Evolutionary conservation across 768 basidiomycete genomes (phyloP), one percentile per base, ranked within the genome.

Genomic region (Tricholomella constricta): DNA sequence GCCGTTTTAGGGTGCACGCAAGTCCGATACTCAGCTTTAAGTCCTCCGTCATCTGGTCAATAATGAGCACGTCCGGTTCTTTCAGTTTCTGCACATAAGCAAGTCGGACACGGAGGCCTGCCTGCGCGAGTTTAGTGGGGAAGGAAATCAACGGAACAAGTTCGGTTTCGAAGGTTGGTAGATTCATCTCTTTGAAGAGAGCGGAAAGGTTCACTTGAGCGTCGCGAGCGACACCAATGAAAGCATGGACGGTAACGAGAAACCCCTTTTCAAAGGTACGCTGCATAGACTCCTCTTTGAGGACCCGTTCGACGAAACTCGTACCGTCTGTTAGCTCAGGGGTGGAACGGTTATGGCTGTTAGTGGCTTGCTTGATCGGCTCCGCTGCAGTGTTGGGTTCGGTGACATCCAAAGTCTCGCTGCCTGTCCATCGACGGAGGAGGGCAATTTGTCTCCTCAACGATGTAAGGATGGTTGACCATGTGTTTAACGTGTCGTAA

Each of bases 281-380:
- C 69, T 95, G 91, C 63, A 98, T 86, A n/a, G 88, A 88, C 63
- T 98, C 96, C 69, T 98, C 96, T 68, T 98, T 98, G 52, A 97
- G 79, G 22, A 98, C 75, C 25, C 94, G 84, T 67, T 98, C 97
- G 29, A 98, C 88, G 68, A 98, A 99, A 31, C 90, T 91, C 17
- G 86, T 85, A 19, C 86, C 84, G 59, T 88, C 88, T 4, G 84
- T 68, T 40, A 77, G 73, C 54, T 84, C 85, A 38, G 72, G 62
- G 36, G 67, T 64, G 9, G 69, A 72, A 48, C 68, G 19, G 26
- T 69, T 46, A 23, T 55, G 31, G 26, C 69, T 42, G 23, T 53
- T 34, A 38, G 51, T 58, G n/a, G 55, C 19, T 11, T 70, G 66
- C 22, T 68, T 62, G 46, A 79, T 75, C 35, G 77, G 79, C 26